Evolutionary conservation across 768 basidiomycete genomes (phyloP).

Genomic region (Trametes meyenii): DNA sequence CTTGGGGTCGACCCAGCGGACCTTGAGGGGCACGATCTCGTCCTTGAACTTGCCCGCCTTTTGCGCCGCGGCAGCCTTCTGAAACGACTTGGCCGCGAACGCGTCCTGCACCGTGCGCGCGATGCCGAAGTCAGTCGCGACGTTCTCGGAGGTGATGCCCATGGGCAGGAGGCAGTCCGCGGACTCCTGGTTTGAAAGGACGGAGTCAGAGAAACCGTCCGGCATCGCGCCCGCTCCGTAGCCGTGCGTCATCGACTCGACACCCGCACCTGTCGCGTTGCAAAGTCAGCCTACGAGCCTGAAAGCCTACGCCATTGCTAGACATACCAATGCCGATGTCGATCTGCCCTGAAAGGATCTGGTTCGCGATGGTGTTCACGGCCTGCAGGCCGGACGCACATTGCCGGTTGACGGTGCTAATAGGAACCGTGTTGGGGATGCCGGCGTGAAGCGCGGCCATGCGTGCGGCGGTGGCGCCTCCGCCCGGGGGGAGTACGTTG

Average conservation of each 20-base stretch:
- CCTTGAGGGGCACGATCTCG: slow-evolving; percentile 83
- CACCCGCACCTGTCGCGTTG: slow-evolving; percentile 87
- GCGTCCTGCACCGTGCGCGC: slow-evolving; percentile 78
- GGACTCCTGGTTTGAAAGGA: slow-evolving; percentile 68
- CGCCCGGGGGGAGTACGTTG: no score
- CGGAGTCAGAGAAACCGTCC: slow-evolving; percentile 61
- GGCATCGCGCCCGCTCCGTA: slow-evolving; percentile 62
- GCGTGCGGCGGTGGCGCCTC: slow-evolving; percentile 79
- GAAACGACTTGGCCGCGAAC: slow-evolving; percentile 84
- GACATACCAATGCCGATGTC: slow-evolving; percentile 85
- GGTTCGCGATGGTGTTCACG: slow-evolving; percentile 79
- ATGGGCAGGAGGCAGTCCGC: slow-evolving; percentile 85
- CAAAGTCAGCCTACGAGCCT: no score
- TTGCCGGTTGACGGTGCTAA: slow-evolving; percentile 89
- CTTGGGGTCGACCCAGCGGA: slow-evolving; percentile 71
- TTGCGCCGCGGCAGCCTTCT: slow-evolving; percentile 79
- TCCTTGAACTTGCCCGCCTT: slow-evolving; percentile 80
- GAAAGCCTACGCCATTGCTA: no score
- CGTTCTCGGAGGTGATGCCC: slow-evolving; percentile 96
- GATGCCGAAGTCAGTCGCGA: slow-evolving; percentile 76
- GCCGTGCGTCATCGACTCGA: slow-evolving; percentile 88
- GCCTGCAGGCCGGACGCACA: slow-evolving; percentile 88
- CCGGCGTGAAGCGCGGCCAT: slow-evolving; percentile 89
- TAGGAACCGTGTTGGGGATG: slow-evolving; percentile 70
- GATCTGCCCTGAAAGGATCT: slow-evolving; percentile 79